These are phyloP conservation scores for Leucogyrophana mollusca DNA, from an alignment of 768 basidiomycete species.

Conservation along the genomic window DNA sequence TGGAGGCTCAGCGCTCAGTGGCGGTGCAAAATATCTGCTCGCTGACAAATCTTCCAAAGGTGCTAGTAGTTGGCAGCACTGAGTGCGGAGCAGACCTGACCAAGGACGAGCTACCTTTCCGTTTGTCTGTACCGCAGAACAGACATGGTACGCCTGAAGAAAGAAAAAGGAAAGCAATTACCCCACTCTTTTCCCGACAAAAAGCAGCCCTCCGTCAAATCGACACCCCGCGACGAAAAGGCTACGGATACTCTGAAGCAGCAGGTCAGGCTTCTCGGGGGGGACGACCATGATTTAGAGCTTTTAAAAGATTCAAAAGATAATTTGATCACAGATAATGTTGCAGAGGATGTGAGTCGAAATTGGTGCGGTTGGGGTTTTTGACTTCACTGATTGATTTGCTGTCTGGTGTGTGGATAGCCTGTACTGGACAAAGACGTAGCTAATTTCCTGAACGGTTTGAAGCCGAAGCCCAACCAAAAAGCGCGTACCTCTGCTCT, in stretches of 20 bases:
- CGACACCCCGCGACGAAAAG: conserved; percentile 9
- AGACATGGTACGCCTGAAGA: conserved; percentile 16
- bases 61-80: too few relatives aligned
- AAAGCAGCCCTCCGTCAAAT: conserved; percentile 10
- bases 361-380: background rate
- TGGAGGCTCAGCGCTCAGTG: too few relatives aligned
- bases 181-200: background rate
- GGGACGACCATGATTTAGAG: conserved; percentile 46
- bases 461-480: conserved; percentile 28
- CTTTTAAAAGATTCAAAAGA: conserved; percentile 41
- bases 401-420: too few relatives aligned
- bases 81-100: too few relatives aligned
- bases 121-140: background rate
- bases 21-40: too few relatives aligned
- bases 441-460: conserved; percentile 43
- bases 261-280: conserved; percentile 43
- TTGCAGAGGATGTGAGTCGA: conserved; percentile 32
- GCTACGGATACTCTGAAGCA: conserved; percentile 21
- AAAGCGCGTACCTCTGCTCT: conserved; percentile 1
- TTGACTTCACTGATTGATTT: background rate
- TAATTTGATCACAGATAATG: conserved; percentile 25
- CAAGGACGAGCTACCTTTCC: too few relatives aligned
- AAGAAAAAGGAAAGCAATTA: conserved; percentile 8
- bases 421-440: conserved; percentile 43
- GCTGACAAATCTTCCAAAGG: too few relatives aligned